A percentile compares a stretch with the other conserved stretches of the same genome.
These are phyloP conservation scores for Fusarium multiceps DNA, from an alignment of 2,329 filamentous ascomycete genomes.

Conservation along the genomic window DNA sequence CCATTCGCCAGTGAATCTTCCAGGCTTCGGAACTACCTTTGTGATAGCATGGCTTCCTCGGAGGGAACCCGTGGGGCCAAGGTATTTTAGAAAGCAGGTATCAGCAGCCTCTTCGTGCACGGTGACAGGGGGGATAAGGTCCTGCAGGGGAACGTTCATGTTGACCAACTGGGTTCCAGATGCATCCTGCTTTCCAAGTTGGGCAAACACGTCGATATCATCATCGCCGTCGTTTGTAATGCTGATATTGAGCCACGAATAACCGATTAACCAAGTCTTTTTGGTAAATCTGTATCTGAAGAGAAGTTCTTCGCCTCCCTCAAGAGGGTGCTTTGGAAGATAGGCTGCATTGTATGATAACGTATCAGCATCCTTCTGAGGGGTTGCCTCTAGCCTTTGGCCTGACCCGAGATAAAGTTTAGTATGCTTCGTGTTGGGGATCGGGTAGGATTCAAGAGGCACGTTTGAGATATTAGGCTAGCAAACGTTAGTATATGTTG, in stretches of 20 bases:
- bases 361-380: rapidly evolving
- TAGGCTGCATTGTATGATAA: not conserved
- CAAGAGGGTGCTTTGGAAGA: not conserved
- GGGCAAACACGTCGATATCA: not conserved
- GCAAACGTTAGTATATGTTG: not conserved
- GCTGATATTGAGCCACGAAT: not conserved
- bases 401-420: not conserved
- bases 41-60: not conserved
- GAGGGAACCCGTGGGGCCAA: not conserved
- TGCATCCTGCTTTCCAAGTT: not conserved
- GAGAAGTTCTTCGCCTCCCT: not conserved
- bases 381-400: not conserved
- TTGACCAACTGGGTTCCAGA: constrained; percentile 1
- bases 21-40: not conserved
- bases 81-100: constrained; percentile 1
- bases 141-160: not conserved
- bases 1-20: not conserved
- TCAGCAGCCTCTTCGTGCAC: not conserved
- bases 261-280: not conserved
- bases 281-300: not conserved
- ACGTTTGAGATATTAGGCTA: not conserved
- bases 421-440: not conserved
- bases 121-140: not conserved
- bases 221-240: not conserved
- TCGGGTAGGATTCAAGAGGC: not conserved